Base-by-base conservation (phyloP, 371 early-diverging fungal species). In the Batkoa obscura region DNA sequence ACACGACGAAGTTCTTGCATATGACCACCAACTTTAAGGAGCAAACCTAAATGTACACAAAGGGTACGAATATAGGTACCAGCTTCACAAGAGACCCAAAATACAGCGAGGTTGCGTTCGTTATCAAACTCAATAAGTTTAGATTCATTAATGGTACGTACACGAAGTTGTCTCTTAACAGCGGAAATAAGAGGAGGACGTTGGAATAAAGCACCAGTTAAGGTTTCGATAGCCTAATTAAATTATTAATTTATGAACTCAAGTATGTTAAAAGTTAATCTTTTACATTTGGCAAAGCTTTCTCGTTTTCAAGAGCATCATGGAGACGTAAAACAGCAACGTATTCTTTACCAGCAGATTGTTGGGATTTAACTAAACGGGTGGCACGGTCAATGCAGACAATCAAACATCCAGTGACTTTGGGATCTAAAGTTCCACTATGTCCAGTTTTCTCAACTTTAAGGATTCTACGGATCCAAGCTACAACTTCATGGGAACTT, bases 1-100 rank as follows among this genome's bases (percentile, higher is more conserved):
- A 95, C 95, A 77, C 99, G 86, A 64, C 99, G 85, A 56, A 99
- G 85, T 70, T 98, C 99, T 75, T 93, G 93, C 99, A 99, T 99
- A 69, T 91, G 96, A n/a, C 96, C 98, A 64, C 94, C 94, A 57
- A 87, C 89, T 55, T 94, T 94, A 42, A 99, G 76, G 60, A 95
- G 68, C 30, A 99, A 76, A 64, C 99, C 99, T 67, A 99, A 72
- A 71, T 99, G 99, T 34, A 94, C 95, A 72, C 99, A 99, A 47
- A 99, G 76, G 9, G 99, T 98, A 76, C 99, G 86, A 69, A 99
- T 96, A 71, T 99, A 99, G 15, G 99, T 98, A 60, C 99, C 99
- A 56, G 99, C 99, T 77, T 99, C 99, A 71, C 99, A 99, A 59
- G 80, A 79, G 33, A 91, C 99, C 88, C 92, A 91, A 76, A 99